Evolutionary conservation across 768 basidiomycete species (phyloP).

Genomic region (Tricholoma saponaceum): DNA sequence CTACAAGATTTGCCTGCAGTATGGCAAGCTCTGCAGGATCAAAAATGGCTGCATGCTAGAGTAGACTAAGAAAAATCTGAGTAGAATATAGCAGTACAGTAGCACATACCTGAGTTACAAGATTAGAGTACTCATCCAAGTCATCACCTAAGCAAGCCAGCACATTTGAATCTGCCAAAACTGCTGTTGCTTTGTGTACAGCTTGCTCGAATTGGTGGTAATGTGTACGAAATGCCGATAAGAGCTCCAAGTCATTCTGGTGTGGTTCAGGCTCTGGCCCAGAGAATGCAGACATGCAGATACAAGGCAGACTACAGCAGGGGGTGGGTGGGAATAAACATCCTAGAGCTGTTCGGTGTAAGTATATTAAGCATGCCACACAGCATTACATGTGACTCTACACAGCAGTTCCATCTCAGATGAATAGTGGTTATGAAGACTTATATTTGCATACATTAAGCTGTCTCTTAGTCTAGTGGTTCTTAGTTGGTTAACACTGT

Average conservation of each 20-base stretch:
- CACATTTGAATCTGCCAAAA: conserved; percentile 6
- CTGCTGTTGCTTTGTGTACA: conserved; percentile 2
- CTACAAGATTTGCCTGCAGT: conserved; percentile 2
- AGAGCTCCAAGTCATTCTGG: neutral
- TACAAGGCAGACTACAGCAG: neutral
- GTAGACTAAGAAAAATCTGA: neutral
- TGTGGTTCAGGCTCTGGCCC: neutral
- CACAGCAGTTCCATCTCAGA: neutral
- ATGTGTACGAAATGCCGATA: neutral
- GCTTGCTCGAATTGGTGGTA: neutral
- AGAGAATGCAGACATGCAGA: neutral
- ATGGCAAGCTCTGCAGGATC: neutral
- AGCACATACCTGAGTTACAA: conserved; percentile 9
- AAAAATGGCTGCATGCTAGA: neutral
- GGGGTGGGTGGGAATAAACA: neutral
- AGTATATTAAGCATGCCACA: neutral
- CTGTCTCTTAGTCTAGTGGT: neutral
- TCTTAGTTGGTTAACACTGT: neutral
- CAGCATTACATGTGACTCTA: neutral
- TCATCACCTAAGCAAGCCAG: conserved; percentile 9
- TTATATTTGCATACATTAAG: neutral
- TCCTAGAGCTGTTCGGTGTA: neutral
- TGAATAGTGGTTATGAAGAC: neutral
- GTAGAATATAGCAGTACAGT: neutral
- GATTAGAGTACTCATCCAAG: conserved; percentile 5